Base-by-base conservation (phyloP, 2,329 filamentous ascomycete species). In the Madurella mycetomatis region DNA sequence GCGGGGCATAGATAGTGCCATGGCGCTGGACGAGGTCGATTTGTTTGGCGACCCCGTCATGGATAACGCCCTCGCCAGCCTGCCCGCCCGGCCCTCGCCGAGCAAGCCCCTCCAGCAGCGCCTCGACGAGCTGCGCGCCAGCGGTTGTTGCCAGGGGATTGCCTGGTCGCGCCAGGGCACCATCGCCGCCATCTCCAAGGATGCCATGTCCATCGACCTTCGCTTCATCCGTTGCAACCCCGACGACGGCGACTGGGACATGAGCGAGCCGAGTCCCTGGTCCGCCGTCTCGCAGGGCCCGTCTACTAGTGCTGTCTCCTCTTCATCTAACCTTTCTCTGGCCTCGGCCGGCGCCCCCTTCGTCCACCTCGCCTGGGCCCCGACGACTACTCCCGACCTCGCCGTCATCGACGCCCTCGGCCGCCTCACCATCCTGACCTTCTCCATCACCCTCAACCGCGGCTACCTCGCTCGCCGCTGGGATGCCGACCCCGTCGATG, bases 141-240 rank as follows among this genome's bases (percentile, higher is more conserved):
- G 82, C 55, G 90, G 90, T 15, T 94, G 88, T 69, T 90, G 86
- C 76, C 87, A 91, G 67, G 84, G 83, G 60, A 81, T 96, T 51
- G 85, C 88, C 31, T 97, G 92, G 92, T 96, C 92, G 11, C 91
- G 86, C 64, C 82, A 84, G 57, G 92, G 92, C 42, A 90, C 86
- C 56, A 89, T 97, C 61, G 92, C 92, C 30, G 87, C 86, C 51
- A 87, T 97, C 61, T 82, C 85, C 17, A 73, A 82, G 15, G 87
- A 92, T 70, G 87, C 88, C 30, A 79, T 80, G 46, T 79, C 77
- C 13, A 74, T 96, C 49, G 84, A 88, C 65, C 77, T 95, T 44
- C 84, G 86, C 55, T 86, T 89, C 66, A 77, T 96, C 48, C 80
- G 83, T 34, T 85, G 87, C 64, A 78, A 85, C 60, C 79, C 84